Conservation (phyloP, 305 asterid species). For the Fraxinus velutina region DNA sequence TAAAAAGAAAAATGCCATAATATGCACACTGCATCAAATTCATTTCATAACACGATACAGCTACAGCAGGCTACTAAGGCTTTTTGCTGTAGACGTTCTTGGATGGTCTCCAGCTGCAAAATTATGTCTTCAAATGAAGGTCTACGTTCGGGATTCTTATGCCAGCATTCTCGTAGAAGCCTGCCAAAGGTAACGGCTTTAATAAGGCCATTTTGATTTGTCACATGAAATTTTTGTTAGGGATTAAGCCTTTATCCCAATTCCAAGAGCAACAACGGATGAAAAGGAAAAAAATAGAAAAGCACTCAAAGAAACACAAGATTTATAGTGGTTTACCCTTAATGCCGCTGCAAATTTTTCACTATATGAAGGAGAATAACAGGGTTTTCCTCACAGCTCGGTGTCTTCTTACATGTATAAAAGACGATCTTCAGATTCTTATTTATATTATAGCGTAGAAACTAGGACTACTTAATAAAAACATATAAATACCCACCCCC, state of each 20-base stretch:
- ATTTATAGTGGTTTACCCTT: background rate
- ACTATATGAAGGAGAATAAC: background rate
- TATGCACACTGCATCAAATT: background rate
- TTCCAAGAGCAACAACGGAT: background rate
- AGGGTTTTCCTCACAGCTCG: background rate
- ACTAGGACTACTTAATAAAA: background rate
- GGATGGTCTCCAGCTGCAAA: conserved; percentile 43
- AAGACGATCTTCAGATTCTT: background rate
- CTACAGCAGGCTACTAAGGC: conserved; percentile 33
- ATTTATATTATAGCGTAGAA: background rate
- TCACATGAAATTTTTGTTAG: background rate
- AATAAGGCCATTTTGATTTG: background rate
- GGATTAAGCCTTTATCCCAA: background rate
- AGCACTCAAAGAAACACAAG: background rate
- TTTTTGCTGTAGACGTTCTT: conserved; percentile 31
- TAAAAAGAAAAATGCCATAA: background rate
- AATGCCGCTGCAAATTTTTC: background rate
- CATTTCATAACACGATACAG: conserved; percentile 39
- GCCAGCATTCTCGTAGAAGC: conserved; percentile 65
- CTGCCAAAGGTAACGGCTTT: conserved; percentile 30
- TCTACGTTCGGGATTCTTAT: conserved; percentile 52
- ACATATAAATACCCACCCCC: background rate
- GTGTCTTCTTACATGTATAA: background rate
- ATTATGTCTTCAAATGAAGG: conserved; percentile 56
- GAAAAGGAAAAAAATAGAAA: background rate